Evolutionary conservation across 257 asterid species (phyloP).

Genomic region (Solanum megistacrolobum): DNA sequence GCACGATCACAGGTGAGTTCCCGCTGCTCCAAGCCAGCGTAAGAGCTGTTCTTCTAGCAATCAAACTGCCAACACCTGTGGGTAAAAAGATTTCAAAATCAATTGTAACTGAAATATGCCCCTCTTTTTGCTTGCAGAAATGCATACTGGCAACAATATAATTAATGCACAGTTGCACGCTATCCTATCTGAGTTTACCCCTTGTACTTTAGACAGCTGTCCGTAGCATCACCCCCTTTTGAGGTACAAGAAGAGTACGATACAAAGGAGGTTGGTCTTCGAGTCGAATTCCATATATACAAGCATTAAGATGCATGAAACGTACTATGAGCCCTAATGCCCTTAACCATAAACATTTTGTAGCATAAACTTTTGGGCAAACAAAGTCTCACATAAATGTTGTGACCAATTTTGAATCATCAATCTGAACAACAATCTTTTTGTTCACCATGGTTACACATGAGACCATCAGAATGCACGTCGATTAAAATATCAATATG

Average conservation of each 20-base stretch:
- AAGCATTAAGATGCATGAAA: not conserved
- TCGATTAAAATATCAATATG: not conserved
- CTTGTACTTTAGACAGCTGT: not conserved
- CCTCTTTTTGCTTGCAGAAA: not conserved
- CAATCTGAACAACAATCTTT: not conserved
- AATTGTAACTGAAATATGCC: not conserved
- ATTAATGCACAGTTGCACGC: not conserved
- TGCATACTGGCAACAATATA: not conserved
- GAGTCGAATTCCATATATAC: not conserved
- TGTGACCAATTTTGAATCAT: not conserved
- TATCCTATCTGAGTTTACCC: not conserved
- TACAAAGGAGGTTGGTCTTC: not conserved
- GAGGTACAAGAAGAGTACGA: not conserved
- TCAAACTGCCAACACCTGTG: conserved; percentile 70
- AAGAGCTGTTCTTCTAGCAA: conserved; percentile 91
- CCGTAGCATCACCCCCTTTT: not conserved
- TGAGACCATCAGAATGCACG: not conserved
- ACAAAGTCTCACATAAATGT: not conserved
- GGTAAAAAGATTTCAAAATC: not conserved
- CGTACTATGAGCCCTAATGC: not conserved
- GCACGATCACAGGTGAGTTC: conserved; percentile 95
- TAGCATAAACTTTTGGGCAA: not conserved
- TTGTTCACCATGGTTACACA: not conserved
- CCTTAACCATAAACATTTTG: not conserved
- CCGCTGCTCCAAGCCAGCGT: conserved; percentile 92